A percentile compares a stretch with the other conserved stretches of the same genome.
Conservation (phyloP, 352 stramenopile species). For the Hyaloperonospora arabidopsidis region DNA sequence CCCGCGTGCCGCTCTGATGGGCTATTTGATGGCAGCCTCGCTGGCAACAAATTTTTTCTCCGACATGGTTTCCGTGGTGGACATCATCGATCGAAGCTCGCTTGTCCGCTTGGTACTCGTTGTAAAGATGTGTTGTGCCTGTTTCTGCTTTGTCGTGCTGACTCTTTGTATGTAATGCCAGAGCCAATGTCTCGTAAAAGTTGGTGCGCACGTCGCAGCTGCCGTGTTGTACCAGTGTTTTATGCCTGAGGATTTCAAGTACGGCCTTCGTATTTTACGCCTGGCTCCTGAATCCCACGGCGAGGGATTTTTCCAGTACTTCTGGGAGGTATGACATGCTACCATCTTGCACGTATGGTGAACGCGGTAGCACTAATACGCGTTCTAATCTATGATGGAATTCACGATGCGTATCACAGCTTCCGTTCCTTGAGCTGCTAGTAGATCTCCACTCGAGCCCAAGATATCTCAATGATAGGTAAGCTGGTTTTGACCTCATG, state of each 20-base stretch:
- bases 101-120: slow-evolving; percentile 61
- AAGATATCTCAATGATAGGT: slow-evolving; percentile 69
- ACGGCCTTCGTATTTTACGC: slow-evolving; percentile 72
- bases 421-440: slow-evolving; percentile 75
- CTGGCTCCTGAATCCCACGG: slow-evolving; percentile 63
- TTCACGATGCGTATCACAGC: slow-evolving; percentile 17
- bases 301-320: slow-evolving; percentile 78
- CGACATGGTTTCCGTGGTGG: slow-evolving; percentile 55
- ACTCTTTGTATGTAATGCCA: slow-evolving; percentile 16
- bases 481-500: background rate
- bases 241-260: slow-evolving; percentile 68
- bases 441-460: slow-evolving; percentile 67
- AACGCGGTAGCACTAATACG: background rate
- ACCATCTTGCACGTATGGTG: background rate
- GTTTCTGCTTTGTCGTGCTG: slow-evolving; percentile 5
- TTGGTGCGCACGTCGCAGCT: slow-evolving; percentile 71
- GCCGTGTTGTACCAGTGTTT: slow-evolving; percentile 83
- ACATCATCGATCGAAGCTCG: slow-evolving; percentile 79
- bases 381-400: background rate
- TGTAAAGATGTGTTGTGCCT: background rate
- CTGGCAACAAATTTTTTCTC: slow-evolving; percentile 80
- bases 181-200: slow-evolving; percentile 79
- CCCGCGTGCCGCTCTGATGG: slow-evolving; percentile 49
- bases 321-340: slow-evolving; percentile 57
- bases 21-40: slow-evolving; percentile 67